Evolutionary conservation across 2,329 filamentous ascomycete genomes (phyloP), one percentile per base, ranked within the genome.

Genomic region (Penicillium sp.): DNA sequence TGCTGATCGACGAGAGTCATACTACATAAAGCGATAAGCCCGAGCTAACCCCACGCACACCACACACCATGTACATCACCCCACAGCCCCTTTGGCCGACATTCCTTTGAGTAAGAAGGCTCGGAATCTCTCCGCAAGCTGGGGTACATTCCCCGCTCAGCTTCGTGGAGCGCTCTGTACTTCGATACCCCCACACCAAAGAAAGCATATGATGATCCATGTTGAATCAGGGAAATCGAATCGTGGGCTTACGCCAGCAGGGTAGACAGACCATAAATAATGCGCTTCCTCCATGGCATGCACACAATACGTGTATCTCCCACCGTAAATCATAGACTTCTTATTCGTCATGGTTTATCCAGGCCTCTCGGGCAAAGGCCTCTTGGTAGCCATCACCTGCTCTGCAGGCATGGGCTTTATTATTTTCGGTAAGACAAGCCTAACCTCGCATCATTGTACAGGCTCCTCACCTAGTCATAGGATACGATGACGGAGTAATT

Each of bases 331-430:
- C 27, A 29, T 11, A 29, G 27, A 29, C 27, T 29, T 8, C 9
- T 4, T n/a, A 44, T 25, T 43, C 37, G 44, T 4, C 7, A 63
- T 62, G 61, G 10, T 77, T 70, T 67, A 78, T 71, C 19, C 78
- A 74, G 45, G 53, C 10, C 55, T 62, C 3, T 45, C 47, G 26
- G 61, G 61, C 2, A 57, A 55, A 35, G 53, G 57, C 33, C 61
- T 63, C 55, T 69, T 80, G 39, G 76, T 78, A 58, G 77, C 78
- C 10, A 76, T 76, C n/a, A 73, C 72, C 2, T 77, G 77, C 52
- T 76, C 76, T 0, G 75, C 76, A 16, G 52, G 64, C 11, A 67
- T 67, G 61, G 59, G 59, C 44, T 55, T 65, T 14, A 51, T 60
- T 11, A 60, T 67, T 48, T 65, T 67, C n/a, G 54, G 58, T 58